A percentile compares a stretch with the other conserved stretches of the same genome.
These are phyloP conservation scores for Colletotrichum siamense DNA, from an alignment of 2,329 filamentous ascomycete genomes.

Conservation along the genomic window DNA sequence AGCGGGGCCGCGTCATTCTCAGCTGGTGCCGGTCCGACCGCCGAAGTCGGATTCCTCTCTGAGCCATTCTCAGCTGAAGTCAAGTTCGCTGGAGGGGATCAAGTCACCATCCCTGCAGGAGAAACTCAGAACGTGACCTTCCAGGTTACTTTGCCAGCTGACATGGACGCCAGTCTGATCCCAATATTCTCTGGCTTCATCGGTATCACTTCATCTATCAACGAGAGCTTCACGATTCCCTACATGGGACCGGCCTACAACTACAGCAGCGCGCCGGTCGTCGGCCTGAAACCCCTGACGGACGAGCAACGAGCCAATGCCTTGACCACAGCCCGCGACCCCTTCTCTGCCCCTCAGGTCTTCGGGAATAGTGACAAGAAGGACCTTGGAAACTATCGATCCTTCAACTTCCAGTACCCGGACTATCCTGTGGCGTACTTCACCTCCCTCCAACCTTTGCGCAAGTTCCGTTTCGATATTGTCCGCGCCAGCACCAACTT, in stretches of 20 bases:
- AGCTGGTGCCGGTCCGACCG: background rate
- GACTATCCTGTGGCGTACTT: slow-evolving; percentile 5
- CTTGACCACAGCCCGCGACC: background rate
- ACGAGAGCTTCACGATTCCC: slow-evolving; percentile 38
- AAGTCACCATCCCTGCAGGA: slow-evolving; percentile 46
- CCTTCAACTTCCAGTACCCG: background rate
- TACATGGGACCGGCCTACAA: slow-evolving; percentile 45
- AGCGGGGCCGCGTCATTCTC: slow-evolving; percentile 59
- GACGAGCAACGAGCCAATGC: background rate
- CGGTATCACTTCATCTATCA: slow-evolving; percentile 38
- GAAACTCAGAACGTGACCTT: slow-evolving; percentile 50
- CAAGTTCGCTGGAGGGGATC: slow-evolving; percentile 39
- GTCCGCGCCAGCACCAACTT: slow-evolving; percentile 8
- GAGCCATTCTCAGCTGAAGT: slow-evolving; percentile 49
- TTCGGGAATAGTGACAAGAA: background rate
- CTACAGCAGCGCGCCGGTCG: slow-evolving; percentile 36
- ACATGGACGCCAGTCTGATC: slow-evolving; percentile 36
- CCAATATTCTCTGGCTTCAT: slow-evolving; percentile 49
- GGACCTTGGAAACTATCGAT: background rate
- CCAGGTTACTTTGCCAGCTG: slow-evolving; percentile 43
- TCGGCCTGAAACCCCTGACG: slow-evolving; percentile 20
- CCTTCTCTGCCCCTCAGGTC: slow-evolving; percentile 3
- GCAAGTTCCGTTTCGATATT: background rate
- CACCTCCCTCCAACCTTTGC: background rate
- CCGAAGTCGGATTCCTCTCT: background rate